Percentiles rank a stretch among this genome's conserved stretches.
phyloP scores from a whole-genome alignment of 371 early-diverging fungal genomes.

The Quaeritorhiza haematococci region DNA sequence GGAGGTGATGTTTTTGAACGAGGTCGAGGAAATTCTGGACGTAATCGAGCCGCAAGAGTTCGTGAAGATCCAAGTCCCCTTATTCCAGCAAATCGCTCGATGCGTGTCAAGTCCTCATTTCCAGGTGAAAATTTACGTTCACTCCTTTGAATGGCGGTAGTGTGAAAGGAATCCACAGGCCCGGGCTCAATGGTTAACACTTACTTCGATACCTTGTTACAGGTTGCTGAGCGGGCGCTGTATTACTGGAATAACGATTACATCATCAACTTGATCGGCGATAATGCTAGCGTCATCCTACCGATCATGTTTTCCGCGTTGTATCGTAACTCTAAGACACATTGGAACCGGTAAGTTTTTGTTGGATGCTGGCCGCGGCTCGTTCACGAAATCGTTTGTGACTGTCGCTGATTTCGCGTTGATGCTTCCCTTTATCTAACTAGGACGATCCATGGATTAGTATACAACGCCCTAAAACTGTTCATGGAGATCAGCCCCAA shows the following conservation, averaged over 20 bases:
- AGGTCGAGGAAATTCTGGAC: slow-evolving; percentile 94
- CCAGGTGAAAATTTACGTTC: slow-evolving; percentile 56
- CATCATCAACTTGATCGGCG: slow-evolving; percentile 86
- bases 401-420: neutral
- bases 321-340: slow-evolving; percentile 84
- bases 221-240: slow-evolving; percentile 93
- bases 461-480: slow-evolving; percentile 86
- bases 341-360: slow-evolving; percentile 90
- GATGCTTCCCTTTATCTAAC: neutral
- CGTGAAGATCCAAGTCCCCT: slow-evolving; percentile 73
- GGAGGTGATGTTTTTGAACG: slow-evolving; percentile 96
- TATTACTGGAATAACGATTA: slow-evolving; percentile 96
- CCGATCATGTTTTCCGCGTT: slow-evolving; percentile 90
- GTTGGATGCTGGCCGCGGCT: neutral
- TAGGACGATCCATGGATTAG: slow-evolving; percentile 88
- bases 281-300: slow-evolving; percentile 78
- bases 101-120: slow-evolving; percentile 94
- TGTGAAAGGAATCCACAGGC: too few species aligned
- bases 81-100: slow-evolving; percentile 83
- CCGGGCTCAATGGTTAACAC: too few species aligned
- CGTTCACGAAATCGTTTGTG: neutral
- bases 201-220: too few species aligned
- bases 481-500: slow-evolving; percentile 87
- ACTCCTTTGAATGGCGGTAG: neutral
- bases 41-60: slow-evolving; percentile 85